phyloP scores from a whole-genome alignment of 805 yeast genomes.

The Ogataea nakhonphanomensis region DNA sequence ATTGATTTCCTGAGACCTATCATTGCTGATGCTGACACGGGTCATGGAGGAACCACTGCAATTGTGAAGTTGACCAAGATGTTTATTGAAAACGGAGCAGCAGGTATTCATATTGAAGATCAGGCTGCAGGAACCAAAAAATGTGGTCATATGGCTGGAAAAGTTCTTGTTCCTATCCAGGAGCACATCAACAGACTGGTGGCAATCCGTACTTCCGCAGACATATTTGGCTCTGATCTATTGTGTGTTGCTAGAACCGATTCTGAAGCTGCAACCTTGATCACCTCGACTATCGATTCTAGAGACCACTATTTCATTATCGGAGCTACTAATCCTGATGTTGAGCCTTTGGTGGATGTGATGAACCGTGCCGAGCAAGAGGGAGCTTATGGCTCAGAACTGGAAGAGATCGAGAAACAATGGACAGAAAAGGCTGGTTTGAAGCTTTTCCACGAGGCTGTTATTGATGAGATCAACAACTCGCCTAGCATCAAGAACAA shows the following conservation, averaged over 20 bases:
- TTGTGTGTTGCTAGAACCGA: constrained; percentile 93
- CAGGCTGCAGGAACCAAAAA: constrained; percentile 99
- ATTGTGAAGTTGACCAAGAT: constrained; percentile 91
- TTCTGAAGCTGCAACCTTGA: constrained; percentile 94
- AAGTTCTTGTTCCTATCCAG: constrained; percentile 94
- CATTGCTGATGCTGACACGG: constrained; percentile 97
- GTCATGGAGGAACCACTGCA: constrained; percentile 98
- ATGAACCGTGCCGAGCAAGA: constrained; percentile 76
- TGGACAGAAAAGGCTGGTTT: constrained; percentile 84
- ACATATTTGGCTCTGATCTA: constrained; percentile 83
- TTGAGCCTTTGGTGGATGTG: constrained; percentile 69
- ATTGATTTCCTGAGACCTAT: constrained; percentile 91
- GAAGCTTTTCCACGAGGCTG: constrained; percentile 88
- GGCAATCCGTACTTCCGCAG: constrained; percentile 93
- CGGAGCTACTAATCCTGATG: constrained; percentile 85
- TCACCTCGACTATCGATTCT: constrained; percentile 89
- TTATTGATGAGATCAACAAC: constrained; percentile 74
- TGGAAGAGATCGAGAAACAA: constrained; percentile 71
- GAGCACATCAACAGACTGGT: constrained; percentile 94
- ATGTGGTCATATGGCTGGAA: constrained; percentile 99
- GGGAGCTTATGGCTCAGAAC: constrained; percentile 69
- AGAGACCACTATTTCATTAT: constrained; percentile 91
- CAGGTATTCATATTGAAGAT: constrained; percentile 98
- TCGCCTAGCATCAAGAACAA: constrained; percentile 55
- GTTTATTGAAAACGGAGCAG: constrained; percentile 97